Percentiles rank a stretch among this genome's conserved stretches.
Conservation (phyloP, 805 yeast species). For the Pichia gijzeniarum region DNA sequence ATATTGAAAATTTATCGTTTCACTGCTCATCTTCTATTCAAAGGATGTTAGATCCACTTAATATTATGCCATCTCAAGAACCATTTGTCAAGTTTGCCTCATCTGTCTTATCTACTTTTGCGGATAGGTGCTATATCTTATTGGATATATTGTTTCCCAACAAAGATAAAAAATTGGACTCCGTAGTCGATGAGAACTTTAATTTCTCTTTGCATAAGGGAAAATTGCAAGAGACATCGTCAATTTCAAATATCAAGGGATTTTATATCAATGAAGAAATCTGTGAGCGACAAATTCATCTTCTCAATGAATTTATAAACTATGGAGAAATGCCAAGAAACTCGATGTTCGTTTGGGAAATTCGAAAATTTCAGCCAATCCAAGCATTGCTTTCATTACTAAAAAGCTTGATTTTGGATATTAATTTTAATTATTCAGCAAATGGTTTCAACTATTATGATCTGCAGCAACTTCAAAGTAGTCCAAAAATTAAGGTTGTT, state of each 20-base stretch:
- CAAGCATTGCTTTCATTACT: conserved; percentile 19
- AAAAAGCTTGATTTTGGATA: conserved; percentile 14
- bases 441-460: neutral
- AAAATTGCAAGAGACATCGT: conserved; percentile 7
- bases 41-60: conserved; percentile 19
- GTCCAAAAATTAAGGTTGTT: conserved; percentile 6
- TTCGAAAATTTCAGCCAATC: conserved; percentile 24
- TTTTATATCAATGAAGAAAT: conserved; percentile 8
- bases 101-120: conserved; percentile 16
- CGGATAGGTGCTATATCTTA: conserved; percentile 19
- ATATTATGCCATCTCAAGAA: conserved; percentile 15
- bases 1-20: conserved; percentile 17
- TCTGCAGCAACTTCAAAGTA: neutral
- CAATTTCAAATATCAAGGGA: conserved; percentile 12
- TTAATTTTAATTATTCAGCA: neutral
- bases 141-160: conserved; percentile 13
- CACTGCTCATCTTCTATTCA: conserved; percentile 19
- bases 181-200: no score
- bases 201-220: neutral
- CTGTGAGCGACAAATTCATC: conserved; percentile 16
- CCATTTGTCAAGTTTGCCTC: conserved; percentile 17
- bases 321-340: conserved; percentile 22
- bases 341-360: conserved; percentile 21
- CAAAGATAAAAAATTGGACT: neutral
- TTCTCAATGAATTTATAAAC: conserved; percentile 16